Evolutionary conservation across 306 rosid genomes (phyloP), one percentile per base, ranked within the genome.

Genomic region (Malus fusca): DNA sequence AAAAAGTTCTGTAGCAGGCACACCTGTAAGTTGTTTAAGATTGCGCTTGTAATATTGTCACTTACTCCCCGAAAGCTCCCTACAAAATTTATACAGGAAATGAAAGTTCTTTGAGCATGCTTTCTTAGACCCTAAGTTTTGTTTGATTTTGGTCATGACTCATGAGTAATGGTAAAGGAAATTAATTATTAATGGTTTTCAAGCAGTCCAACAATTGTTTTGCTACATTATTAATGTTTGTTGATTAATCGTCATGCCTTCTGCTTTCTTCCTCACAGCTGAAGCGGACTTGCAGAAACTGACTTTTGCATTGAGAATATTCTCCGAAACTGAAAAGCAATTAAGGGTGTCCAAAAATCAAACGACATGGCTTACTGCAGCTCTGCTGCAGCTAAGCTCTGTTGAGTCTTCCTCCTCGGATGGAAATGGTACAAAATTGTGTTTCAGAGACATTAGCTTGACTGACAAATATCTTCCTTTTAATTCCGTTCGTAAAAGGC

Each of bases 281-380:
- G 95, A 90, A 82, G 82, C 71, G n/a, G 93, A 89, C 65, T 66
- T 86, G 71, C 90, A 76, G 82, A 93, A 93, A 85, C 84, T 93
- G 82, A 88, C 85, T 71, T 83, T 80, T 72, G 97, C 97, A 6
- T 73, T 93, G 78, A 89, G 82, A 84, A 77, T 89, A 81, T 89
- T 90, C 69, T 90, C 94, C 21, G 98, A 93, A 77, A 76, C 97
- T 1, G 93, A 93, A 84, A 93, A 90, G 79, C 97, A 89, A 77
- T 69, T 93, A 60, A 80, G 93, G 83, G 80, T 89, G 65, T 93
- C 98, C 8, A 93, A 90, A 84, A 93, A 89, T 70, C 97, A 89
- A 78, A 76, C 95, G 11, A 93, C 97, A 13, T 93, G 98, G 98
- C 90, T 90, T 72, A 93, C 91, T 8, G 98, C 82, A 42, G 98